These are phyloP conservation scores for Eucalyptus erythrocorys DNA, from an alignment of 345 rosid genomes.

Conservation along the genomic window DNA sequence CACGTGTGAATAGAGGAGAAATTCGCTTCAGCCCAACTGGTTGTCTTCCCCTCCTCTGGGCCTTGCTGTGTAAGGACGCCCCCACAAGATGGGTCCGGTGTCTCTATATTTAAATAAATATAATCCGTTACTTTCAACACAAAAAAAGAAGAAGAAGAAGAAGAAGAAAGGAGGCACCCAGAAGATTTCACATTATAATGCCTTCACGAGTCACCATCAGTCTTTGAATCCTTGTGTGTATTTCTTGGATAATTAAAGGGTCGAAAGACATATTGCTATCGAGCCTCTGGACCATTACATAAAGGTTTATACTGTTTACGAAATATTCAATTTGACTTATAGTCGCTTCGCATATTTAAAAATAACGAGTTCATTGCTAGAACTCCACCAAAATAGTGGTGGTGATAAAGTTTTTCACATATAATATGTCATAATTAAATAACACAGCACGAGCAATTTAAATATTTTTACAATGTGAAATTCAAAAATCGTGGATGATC, in stretches of 20 bases:
- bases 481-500: neutral
- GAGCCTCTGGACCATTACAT: neutral
- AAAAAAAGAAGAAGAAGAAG: too few relatives aligned
- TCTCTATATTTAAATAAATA: too few relatives aligned
- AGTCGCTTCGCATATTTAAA: neutral
- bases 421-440: neutral
- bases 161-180: too few relatives aligned
- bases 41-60: too few relatives aligned
- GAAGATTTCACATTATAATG: too few relatives aligned
- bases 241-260: neutral
- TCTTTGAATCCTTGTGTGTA: neutral
- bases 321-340: neutral
- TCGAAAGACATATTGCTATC: neutral
- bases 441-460: neutral
- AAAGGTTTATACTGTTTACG: neutral
- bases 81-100: too few relatives aligned
- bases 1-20: too few relatives aligned
- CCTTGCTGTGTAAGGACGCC: too few relatives aligned
- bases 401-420: neutral
- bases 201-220: too few relatives aligned
- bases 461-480: accelerated
- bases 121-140: too few relatives aligned
- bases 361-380: accelerated
- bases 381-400: neutral
- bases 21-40: too few relatives aligned